A percentile compares a stretch with the other conserved stretches of the same genome.
These are phyloP conservation scores for Nakaseomyces delphensis DNA, from an alignment of 1,139 yeast species.

Conservation along the genomic window DNA sequence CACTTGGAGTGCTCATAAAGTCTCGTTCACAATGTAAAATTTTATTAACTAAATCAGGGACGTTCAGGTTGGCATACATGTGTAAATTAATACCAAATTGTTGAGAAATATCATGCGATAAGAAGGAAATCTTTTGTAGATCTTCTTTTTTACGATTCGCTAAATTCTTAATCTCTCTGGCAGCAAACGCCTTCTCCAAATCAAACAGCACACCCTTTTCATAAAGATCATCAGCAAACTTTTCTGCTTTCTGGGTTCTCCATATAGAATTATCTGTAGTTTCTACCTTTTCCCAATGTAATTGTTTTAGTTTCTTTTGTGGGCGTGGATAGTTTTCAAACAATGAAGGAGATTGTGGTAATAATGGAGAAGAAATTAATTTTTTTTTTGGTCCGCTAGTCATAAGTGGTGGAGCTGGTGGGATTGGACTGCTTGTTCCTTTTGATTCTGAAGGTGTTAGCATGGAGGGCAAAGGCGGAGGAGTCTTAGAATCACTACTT, in stretches of 20 bases:
- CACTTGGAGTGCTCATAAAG: slow-evolving; percentile 48
- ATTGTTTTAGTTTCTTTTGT: slow-evolving; percentile 65
- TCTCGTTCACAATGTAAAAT: slow-evolving; percentile 56
- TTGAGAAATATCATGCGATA: slow-evolving; percentile 65
- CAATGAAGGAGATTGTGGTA: slow-evolving; percentile 36
- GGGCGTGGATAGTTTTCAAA: slow-evolving; percentile 65
- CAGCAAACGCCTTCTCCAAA: slow-evolving; percentile 68
- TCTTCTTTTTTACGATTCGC: slow-evolving; percentile 39
- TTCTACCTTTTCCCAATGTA: slow-evolving; percentile 79
- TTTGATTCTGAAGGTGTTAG: slow-evolving; percentile 35
- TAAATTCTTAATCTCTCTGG: slow-evolving; percentile 57
- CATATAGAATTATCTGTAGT: slow-evolving; percentile 58
- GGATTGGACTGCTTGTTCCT: slow-evolving; percentile 34
- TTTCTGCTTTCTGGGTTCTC: slow-evolving; percentile 41
- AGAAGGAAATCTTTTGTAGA: slow-evolving; percentile 46
- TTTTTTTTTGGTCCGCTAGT: slow-evolving; percentile 21
- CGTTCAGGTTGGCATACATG: slow-evolving; percentile 45
- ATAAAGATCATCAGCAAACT: slow-evolving; percentile 51
- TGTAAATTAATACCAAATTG: slow-evolving; percentile 75
- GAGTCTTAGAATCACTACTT: slow-evolving; percentile 11
- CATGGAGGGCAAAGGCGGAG: slow-evolving; percentile 29
- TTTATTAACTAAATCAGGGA: slow-evolving; percentile 48
- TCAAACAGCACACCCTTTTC: slow-evolving; percentile 68
- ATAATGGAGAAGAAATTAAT: slow-evolving; percentile 33
- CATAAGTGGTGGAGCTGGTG: slow-evolving; percentile 32